Percentiles rank a stretch among this genome's conserved stretches.
Evolutionary conservation across 345 rosid genomes (phyloP).

Genomic region (Eutrema japonicum): DNA sequence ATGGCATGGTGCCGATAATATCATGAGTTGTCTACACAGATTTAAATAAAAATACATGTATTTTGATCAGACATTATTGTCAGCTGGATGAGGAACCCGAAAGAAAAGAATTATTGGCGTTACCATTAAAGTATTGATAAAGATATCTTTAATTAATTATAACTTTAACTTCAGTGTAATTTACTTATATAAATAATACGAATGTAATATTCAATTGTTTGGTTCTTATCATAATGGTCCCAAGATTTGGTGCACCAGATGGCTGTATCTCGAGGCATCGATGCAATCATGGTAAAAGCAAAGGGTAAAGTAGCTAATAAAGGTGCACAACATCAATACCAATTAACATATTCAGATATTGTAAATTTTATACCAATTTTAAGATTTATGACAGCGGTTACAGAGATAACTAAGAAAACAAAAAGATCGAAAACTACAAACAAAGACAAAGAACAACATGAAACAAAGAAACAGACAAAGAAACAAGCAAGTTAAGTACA

Average conservation of each 20-base stretch:
- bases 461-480: no score
- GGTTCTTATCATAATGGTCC: conserved; percentile 46
- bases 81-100: conserved; percentile 36
- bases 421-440: no score
- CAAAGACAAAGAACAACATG: no score
- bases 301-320: conserved; percentile 28
- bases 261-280: conserved; percentile 40
- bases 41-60: conserved; percentile 1
- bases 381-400: no score
- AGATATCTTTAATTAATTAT: conserved; percentile 31
- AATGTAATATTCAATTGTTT: conserved; percentile 23
- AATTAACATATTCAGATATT: conserved; percentile 13
- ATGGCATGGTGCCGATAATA: conserved; percentile 20
- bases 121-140: conserved; percentile 37
- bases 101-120: conserved; percentile 39
- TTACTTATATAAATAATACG: background rate
- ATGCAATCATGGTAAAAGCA: conserved; percentile 37
- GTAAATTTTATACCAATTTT: background rate
- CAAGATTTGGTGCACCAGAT: conserved; percentile 37
- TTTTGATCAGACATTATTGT: conserved; percentile 30
- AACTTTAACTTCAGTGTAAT: conserved; percentile 13
- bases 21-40: conserved; percentile 10
- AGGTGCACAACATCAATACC: conserved; percentile 20
- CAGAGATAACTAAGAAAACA: no score
- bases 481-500: no score